Evolutionary conservation across 495 filamentous ascomycete genomes (phyloP).

Genomic region (Cudoniella acicularis): DNA sequence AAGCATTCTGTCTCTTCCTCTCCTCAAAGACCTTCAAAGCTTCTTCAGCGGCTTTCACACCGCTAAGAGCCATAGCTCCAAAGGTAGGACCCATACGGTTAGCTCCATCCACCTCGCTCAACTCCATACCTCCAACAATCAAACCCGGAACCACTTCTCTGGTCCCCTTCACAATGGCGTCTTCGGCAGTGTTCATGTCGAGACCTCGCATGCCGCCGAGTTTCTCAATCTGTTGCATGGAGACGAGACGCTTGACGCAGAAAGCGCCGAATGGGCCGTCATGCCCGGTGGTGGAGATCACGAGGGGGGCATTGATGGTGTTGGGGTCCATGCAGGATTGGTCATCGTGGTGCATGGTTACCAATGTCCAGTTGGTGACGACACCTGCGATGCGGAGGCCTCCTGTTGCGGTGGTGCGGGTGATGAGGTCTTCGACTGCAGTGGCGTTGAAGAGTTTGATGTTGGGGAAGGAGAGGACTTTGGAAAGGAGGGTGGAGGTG

Average conservation of each 20-base stretch:
- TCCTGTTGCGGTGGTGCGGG: slow-evolving; percentile 49
- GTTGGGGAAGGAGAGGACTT: slow-evolving; percentile 79
- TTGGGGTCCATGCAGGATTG: slow-evolving; percentile 95
- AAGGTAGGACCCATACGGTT: slow-evolving; percentile 65
- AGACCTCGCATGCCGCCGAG: slow-evolving; percentile 87
- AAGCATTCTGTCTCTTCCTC: slow-evolving; percentile 55
- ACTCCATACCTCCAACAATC: slow-evolving; percentile 91
- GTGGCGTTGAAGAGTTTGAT: slow-evolving; percentile 96
- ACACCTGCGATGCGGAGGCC: slow-evolving; percentile 74
- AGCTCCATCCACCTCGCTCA: slow-evolving; percentile 84
- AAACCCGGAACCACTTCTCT: slow-evolving; percentile 82
- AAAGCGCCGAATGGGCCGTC: slow-evolving; percentile 91
- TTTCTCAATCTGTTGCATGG: slow-evolving; percentile 73
- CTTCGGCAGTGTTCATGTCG: slow-evolving; percentile 86
- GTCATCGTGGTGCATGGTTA: slow-evolving; percentile 86
- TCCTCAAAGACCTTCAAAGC: slow-evolving; percentile 70
- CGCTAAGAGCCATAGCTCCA: slow-evolving; percentile 68
- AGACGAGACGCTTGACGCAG: slow-evolving; percentile 46
- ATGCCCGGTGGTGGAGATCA: slow-evolving; percentile 86
- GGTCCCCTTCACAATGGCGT: slow-evolving; percentile 86
- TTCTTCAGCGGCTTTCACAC: slow-evolving; percentile 88
- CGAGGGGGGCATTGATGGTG: slow-evolving; percentile 84
- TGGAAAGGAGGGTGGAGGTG: slow-evolving; percentile 77
- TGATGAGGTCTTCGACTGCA: slow-evolving; percentile 85
- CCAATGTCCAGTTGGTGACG: slow-evolving; percentile 92